Evolutionary conservation across 495 filamentous ascomycete genomes (phyloP).

Genomic region (Daldinia loculata): DNA sequence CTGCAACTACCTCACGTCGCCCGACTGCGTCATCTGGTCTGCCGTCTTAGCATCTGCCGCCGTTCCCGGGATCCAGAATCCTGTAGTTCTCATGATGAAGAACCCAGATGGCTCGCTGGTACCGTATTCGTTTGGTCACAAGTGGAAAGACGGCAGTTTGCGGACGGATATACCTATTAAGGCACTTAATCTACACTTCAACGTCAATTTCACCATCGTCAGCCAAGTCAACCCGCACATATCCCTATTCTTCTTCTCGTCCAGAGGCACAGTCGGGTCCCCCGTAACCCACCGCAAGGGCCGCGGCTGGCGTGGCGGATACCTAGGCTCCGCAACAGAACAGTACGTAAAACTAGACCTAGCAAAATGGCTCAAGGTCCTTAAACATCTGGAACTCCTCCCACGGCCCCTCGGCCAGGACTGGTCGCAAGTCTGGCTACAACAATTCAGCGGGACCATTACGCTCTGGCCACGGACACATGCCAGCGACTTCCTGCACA

Average conservation of each 20-base stretch:
- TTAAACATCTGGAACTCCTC: slow-evolving; percentile 89
- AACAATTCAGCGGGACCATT: slow-evolving; percentile 91
- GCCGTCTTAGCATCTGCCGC: slow-evolving; percentile 95
- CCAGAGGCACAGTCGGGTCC: slow-evolving; percentile 86
- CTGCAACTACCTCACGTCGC: slow-evolving; percentile 90
- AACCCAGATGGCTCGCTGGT: slow-evolving; percentile 72
- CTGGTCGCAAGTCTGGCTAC: slow-evolving; percentile 95
- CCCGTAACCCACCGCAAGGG: slow-evolving; percentile 94
- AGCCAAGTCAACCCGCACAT: slow-evolving; percentile 97
- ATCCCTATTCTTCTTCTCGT: slow-evolving; percentile 98
- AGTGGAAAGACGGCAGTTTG: slow-evolving; percentile 96
- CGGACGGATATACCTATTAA: slow-evolving; percentile 96
- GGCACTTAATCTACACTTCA: slow-evolving; percentile 93
- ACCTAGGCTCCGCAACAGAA: slow-evolving; percentile 88
- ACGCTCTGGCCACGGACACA: slow-evolving; percentile 91
- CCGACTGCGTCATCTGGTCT: slow-evolving; percentile 98
- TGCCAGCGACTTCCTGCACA: slow-evolving; percentile 80
- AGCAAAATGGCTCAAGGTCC: slow-evolving; percentile 94
- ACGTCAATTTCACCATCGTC: slow-evolving; percentile 96
- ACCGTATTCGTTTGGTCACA: slow-evolving; percentile 93
- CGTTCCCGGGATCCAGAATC: slow-evolving; percentile 94
- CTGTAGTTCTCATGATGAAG: slow-evolving; percentile 97
- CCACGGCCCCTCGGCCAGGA: slow-evolving; percentile 93
- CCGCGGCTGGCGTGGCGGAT: slow-evolving; percentile 95
- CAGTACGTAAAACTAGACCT: slow-evolving; percentile 95